Evolutionary conservation across 225 moss, liverwort and hornwort species (phyloP).

Genomic region (Anthoceros angustus): DNA sequence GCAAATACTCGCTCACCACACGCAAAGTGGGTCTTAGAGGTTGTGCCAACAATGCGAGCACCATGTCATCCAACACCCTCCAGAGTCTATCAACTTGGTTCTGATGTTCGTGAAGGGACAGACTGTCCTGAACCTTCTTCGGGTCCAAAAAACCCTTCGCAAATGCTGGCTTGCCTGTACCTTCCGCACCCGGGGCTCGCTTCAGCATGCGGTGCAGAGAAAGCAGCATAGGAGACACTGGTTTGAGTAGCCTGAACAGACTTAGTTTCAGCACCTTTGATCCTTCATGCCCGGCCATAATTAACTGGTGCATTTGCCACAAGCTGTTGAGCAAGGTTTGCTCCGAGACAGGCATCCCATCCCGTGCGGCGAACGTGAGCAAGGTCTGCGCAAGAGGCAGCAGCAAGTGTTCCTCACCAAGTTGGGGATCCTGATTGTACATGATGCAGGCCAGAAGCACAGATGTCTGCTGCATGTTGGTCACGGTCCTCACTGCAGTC

Average conservation of each 20-base stretch:
- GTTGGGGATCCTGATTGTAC: conserved; percentile 43
- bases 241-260: conserved; percentile 27
- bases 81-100: conserved; percentile 23
- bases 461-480: conserved; percentile 66
- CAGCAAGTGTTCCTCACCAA: conserved; percentile 36
- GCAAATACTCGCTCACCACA: conserved; percentile 11
- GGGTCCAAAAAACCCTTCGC: conserved; percentile 28
- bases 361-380: conserved; percentile 24
- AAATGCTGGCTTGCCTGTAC: conserved; percentile 7
- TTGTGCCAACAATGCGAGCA: conserved; percentile 18
- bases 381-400: conserved; percentile 41
- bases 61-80: conserved; percentile 39
- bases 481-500: conserved; percentile 27
- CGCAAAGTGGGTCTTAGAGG: conserved; percentile 9
- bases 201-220: conserved; percentile 26
- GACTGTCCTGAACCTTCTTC: conserved; percentile 17
- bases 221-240: conserved; percentile 20
- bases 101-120: conserved; percentile 11
- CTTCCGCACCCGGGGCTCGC: conserved; percentile 10
- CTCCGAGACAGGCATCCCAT: conserved; percentile 14
- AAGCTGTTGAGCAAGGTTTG: conserved; percentile 31
- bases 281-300: conserved; percentile 56
- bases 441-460: conserved; percentile 51
- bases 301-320: conserved; percentile 32
- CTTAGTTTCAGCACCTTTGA: conserved; percentile 21